Evolutionary conservation across 306 rosid genomes (phyloP).

Genomic region (peach (Prunus persica)): DNA sequence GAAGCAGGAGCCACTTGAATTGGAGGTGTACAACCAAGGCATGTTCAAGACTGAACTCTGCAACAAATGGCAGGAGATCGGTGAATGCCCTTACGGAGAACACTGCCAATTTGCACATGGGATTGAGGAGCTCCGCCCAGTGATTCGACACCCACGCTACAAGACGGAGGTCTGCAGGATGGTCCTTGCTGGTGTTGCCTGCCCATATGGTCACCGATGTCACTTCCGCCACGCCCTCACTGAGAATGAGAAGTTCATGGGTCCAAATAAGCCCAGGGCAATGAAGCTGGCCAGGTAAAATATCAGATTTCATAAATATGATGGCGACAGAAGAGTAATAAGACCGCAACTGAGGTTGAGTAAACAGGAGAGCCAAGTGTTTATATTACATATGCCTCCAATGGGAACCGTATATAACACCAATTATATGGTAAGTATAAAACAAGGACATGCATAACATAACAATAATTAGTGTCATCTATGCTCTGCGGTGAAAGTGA

Average conservation of each 20-base stretch:
- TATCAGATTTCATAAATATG: not conserved
- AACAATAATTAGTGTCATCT: not conserved
- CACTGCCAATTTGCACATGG: constrained; percentile 53
- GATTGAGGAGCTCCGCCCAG: constrained; percentile 46
- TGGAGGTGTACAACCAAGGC: constrained; percentile 50
- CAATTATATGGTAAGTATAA: not conserved
- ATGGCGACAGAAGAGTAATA: not conserved
- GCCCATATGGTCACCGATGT: constrained; percentile 54
- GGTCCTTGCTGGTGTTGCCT: constrained; percentile 39
- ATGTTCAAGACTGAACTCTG: constrained; percentile 48
- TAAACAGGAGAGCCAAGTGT: not conserved
- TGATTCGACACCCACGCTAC: constrained; percentile 55
- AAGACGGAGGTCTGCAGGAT: constrained; percentile 49
- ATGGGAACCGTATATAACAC: constrained; percentile 1
- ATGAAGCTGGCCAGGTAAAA: constrained; percentile 31
- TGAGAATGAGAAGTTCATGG: constrained; percentile 35
- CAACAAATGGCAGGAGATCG: constrained; percentile 53
- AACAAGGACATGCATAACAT: not conserved
- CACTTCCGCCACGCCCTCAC: constrained; percentile 49
- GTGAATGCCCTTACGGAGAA: constrained; percentile 46
- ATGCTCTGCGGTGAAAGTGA: not conserved
- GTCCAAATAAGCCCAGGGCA: constrained; percentile 12
- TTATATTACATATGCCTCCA: constrained; percentile 1
- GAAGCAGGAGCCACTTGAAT: constrained; percentile 30
- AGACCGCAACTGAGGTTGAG: not conserved